Evolutionary conservation across 116 monocot genomes (phyloP), one percentile per base, ranked within the genome.

Genomic region (Zostera marina): DNA sequence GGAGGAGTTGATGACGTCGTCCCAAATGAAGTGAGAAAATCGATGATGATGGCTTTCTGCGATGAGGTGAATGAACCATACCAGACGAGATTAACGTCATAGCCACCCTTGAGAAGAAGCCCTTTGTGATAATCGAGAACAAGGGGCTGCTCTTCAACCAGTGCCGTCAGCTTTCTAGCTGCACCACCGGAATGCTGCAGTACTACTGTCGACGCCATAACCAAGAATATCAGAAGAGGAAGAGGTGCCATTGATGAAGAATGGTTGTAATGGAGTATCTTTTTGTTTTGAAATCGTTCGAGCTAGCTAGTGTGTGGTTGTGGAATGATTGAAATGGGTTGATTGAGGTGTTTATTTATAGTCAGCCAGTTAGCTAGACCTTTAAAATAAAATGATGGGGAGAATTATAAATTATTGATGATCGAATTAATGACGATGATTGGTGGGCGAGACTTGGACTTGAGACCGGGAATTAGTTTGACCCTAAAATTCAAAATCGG

Each of bases 111-210:
- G 44, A 65, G 44, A 13, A 65, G 65, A 13, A 42, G 43, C 12
- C 65, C 65, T 16, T 44, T 53, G 56, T 65, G 65, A 55, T 65
- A 65, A 9, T 23, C 43, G 42, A 65, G 65, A 4, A 65, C 26
- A 41, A 65, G 55, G 25, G 65, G 44, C 43, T 40, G 54, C 42
- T 65, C 12, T 25, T 44, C 13, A 12, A 41, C 39, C 16, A 59
- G 42, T 9, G 21, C 42, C 3, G 7, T 59, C 19, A 43, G 59
- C 20, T 40, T 21, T 22, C 59, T 17, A 0, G 59, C 11, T 5
- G 59, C 21, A 43, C 42, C 42, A 22, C 7, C n/a, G 56, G 56
- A 56, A 56, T 38, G 39, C 20, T 49, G 49, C 20, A 20, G 8
- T 17, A n/a, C n/a, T n/a, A n/a, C n/a, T n/a, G n/a, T n/a, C n/a